Base-by-base conservation (phyloP, 495 filamentous ascomycete species). In the Daldinia caldariorum region DNA sequence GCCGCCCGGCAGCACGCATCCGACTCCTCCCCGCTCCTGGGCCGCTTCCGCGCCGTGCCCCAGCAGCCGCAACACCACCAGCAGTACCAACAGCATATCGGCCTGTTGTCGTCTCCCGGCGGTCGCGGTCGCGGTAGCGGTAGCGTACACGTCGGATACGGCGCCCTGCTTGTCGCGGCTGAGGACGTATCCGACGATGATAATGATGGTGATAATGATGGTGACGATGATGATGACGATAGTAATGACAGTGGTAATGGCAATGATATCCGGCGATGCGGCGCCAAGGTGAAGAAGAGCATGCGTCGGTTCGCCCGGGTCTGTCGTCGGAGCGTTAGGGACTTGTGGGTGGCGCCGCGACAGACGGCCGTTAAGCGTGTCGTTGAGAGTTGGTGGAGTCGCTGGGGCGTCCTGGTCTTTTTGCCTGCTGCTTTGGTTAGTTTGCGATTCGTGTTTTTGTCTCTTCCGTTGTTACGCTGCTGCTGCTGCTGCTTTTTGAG, bases 21-120 rank as follows among this genome's bases (percentile, higher is more conserved):
- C 62, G 81, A 81, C 43, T 73, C 77, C 53, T 83, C 85, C 38
- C 86, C 86, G 3, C 73, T 89, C 26, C 83, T 88, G 0, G 87
- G 87, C 54, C 84, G 87, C 29, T 89, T 87, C 74, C 84, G 86
- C 62, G 87, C 86, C 34, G 84, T 89, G 26, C 86, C 78, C 32
- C 47, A 13, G 57, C 62, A 50, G 54, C 59, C 63, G 37, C 63
- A 55, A 32, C 47, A 61, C 51, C 34, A n/a, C n/a, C n/a, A n/a
- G n/a, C n/a, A 35, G 34, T 5, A 26, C 26, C 26, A 35, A 10
- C 34, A 60, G 9, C 73, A 72, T 9, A 53, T 75, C 14, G 80
- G 79, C 2, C 41, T 80, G 45, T 66, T 80, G n/a, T 74, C 75
- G 0, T 26, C 26, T 26, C 62, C 69, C 10, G 77, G 78, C 16